Evolutionary conservation across 176 grass and related monocot genomes (phyloP).

Genomic region (Secale cereale): DNA sequence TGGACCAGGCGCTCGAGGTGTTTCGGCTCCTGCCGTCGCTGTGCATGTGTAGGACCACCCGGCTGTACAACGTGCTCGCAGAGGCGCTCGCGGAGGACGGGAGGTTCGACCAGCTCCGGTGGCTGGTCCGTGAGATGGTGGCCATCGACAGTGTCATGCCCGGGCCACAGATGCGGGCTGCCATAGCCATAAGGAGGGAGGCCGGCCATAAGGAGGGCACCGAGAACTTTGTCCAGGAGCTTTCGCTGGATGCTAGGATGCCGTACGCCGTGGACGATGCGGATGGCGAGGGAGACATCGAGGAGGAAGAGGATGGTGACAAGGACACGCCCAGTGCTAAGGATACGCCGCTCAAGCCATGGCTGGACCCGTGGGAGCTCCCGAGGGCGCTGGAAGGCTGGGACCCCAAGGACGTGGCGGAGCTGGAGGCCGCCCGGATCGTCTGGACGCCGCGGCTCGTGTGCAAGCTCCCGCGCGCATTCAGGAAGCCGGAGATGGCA

Average conservation of each 20-base stretch:
- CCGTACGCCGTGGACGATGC: conserved; percentile 39
- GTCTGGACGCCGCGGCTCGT: conserved; percentile 84
- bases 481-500: conserved; percentile 67
- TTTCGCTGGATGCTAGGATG: conserved; percentile 52
- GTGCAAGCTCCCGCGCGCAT: conserved; percentile 77
- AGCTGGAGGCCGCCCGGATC: conserved; percentile 54
- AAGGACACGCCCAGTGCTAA: conserved; percentile 12
- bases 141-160: conserved; percentile 66
- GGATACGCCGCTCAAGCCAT: conserved; percentile 55
- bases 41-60: conserved; percentile 44
- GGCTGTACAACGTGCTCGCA: conserved; percentile 71
- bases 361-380: conserved; percentile 69
- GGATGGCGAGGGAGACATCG: conserved; percentile 46
- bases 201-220: conserved; percentile 47
- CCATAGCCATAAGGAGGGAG: conserved; percentile 55
- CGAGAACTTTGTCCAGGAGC: conserved; percentile 54
- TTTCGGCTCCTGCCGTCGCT: conserved; percentile 62
- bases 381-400: conserved; percentile 73
- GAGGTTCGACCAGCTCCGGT: conserved; percentile 51
- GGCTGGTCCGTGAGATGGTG: conserved; percentile 63
- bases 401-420: conserved; percentile 54
- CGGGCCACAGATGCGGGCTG: conserved; percentile 38
- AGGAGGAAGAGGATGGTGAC: conserved; percentile 1
- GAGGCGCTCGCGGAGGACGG: conserved; percentile 31
- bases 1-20: conserved; percentile 58